Evolutionary conservation across 805 yeast genomes (phyloP).

Genomic region (Yamadazyma paraphyllophila): DNA sequence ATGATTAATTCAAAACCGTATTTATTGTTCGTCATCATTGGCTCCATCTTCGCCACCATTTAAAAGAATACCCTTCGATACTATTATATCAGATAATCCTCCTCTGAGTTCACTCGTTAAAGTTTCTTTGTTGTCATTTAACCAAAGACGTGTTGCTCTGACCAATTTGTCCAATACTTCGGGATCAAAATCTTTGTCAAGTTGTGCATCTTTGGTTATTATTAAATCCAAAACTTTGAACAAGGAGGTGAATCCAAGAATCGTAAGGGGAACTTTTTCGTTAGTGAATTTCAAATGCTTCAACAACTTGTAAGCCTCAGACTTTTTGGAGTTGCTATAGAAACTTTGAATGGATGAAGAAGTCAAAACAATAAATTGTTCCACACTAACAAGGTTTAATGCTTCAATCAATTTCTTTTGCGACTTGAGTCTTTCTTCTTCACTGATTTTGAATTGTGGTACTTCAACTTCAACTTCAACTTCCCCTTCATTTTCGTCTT

Average conservation of each 20-base stretch:
- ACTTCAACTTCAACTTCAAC: constrained; percentile 15
- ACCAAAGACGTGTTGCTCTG: constrained; percentile 28
- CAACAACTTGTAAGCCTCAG: constrained; percentile 23
- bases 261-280: constrained; percentile 19
- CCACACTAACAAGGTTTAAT: constrained; percentile 32
- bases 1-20: not conserved
- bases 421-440: not conserved
- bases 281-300: constrained; percentile 20
- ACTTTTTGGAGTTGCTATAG: constrained; percentile 9
- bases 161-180: constrained; percentile 28
- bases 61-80: constrained; percentile 30
- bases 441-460: not conserved
- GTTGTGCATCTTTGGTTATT: not conserved
- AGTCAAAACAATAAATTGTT: constrained; percentile 31
- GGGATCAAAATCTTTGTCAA: constrained; percentile 11
- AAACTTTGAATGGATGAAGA: constrained; percentile 26
- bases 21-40: constrained; percentile 8
- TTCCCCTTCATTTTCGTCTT: constrained; percentile 18
- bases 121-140: constrained; percentile 22
- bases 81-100: constrained; percentile 29
- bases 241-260: constrained; percentile 33
- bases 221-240: constrained; percentile 17
- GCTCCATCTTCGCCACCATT: constrained; percentile 21
- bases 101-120: constrained; percentile 23
- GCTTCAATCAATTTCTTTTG: constrained; percentile 25